Evolutionary conservation across 2,329 filamentous ascomycete species (phyloP).

Genomic region (Huntiella abstrusa): DNA sequence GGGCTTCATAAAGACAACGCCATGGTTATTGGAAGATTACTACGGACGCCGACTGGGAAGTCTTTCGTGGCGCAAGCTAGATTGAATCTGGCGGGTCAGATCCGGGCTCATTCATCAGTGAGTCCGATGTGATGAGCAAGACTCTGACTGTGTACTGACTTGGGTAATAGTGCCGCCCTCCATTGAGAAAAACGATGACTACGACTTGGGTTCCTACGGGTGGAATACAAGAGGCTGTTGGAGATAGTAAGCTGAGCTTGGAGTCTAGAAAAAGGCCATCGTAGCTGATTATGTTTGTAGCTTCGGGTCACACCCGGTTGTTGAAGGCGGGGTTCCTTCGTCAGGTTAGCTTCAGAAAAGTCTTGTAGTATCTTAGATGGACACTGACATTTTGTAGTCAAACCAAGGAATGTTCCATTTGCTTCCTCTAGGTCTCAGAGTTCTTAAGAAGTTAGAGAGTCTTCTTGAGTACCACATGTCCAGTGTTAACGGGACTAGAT

Average conservation of each 20-base stretch:
- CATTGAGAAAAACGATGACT: slow-evolving; percentile 29
- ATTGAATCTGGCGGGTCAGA: not conserved
- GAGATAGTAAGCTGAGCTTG: slow-evolving; percentile 27
- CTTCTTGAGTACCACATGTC: slow-evolving; percentile 84
- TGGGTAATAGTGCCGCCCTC: slow-evolving; percentile 1
- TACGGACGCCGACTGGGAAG: not conserved
- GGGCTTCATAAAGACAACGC: not conserved
- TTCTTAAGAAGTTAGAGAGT: slow-evolving; percentile 72
- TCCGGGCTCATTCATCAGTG: slow-evolving; percentile 8
- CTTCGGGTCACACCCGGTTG: slow-evolving; percentile 9
- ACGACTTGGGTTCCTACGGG: slow-evolving; percentile 65
- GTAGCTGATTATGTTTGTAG: slow-evolving; percentile 1
- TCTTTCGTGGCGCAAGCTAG: no score
- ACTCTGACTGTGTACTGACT: not conserved
- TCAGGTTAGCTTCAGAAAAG: slow-evolving; percentile 31
- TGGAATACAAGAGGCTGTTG: slow-evolving; percentile 38
- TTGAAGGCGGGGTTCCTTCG: slow-evolving; percentile 54
- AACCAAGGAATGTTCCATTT: slow-evolving; percentile 86
- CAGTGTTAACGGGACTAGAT: slow-evolving; percentile 60
- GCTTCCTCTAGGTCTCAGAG: slow-evolving; percentile 66
- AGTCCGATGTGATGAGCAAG: not conserved
- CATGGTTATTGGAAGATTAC: not conserved
- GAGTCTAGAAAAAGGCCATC: not conserved
- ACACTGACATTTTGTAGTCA: slow-evolving; percentile 28
- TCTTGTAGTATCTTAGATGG: not conserved